Conservation (phyloP, 2,329 filamentous ascomycete genomes). For the Pseudogymnoascus sp. region DNA sequence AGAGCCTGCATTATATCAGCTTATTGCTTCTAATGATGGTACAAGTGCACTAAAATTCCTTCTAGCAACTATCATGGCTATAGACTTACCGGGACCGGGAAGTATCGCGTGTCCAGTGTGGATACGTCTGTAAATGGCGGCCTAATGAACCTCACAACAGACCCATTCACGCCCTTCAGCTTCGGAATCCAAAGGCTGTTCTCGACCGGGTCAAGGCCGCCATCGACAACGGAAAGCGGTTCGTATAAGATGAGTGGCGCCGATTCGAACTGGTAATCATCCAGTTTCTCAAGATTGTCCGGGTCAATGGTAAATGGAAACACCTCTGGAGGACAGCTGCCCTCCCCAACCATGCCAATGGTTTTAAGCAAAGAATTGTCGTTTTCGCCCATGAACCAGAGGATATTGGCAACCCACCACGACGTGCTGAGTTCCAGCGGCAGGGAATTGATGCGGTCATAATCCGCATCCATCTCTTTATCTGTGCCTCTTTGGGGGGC, state of each 20-base stretch:
- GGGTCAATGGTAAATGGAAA: neutral
- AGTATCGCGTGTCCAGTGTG: neutral
- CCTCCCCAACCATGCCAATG: neutral
- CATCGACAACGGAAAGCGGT: neutral
- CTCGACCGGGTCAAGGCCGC: neutral
- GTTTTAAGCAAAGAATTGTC: neutral
- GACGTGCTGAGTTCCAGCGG: neutral
- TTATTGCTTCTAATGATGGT: neutral
- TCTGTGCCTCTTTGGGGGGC: neutral
- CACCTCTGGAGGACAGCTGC: neutral
- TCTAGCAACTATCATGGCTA: neutral
- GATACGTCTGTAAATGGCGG: neutral
- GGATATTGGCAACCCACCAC: neutral
- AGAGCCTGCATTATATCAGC: neutral
- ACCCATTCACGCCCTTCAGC: neutral
- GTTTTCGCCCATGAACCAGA: neutral
- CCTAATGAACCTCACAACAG: neutral
- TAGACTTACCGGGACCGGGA: neutral
- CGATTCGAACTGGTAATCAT: neutral
- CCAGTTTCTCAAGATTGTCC: neutral
- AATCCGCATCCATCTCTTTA: neutral
- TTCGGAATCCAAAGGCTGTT: conserved; percentile 9
- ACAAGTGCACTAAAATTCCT: neutral
- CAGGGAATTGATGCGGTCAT: neutral
- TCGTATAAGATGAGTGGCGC: neutral